Base-by-base conservation (phyloP, 805 yeast species). In the Sungouiozyma ichnusensis region DNA sequence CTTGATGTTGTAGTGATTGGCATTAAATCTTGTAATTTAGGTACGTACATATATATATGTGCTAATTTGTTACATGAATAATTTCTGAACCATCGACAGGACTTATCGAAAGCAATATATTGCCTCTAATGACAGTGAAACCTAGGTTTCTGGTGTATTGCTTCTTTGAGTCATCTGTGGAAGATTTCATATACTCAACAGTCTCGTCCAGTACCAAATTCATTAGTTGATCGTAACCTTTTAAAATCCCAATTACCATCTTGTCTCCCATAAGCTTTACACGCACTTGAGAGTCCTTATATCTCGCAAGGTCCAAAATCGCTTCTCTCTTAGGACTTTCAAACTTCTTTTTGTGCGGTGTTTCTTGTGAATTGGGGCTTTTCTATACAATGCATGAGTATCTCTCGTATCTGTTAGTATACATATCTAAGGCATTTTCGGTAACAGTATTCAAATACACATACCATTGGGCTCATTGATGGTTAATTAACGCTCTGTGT, bases 321-420 rank as follows among this genome's bases (percentile, higher is more conserved):
- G 95, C 94, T 48, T 88, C 96, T 63, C 86, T 82, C 67, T 83
- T 84, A 32, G 97, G 97, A 13, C 86, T 78, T 51, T 80, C 86
- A 50, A 69, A 59, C 49, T 65, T 66, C 46, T 61, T 64, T 48
- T 54, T 58, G 38, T 58, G 61, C 35, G 51, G 57, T 39, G 54
- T 51, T 33, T 48, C 39, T 29, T 53, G 47, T 39, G 45, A 24
- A 24, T 11, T 11, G 29, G n/a, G n/a, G n/a, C n/a, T n/a, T n/a
- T n/a, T n/a, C n/a, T n/a, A n/a, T n/a, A n/a, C n/a, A n/a, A n/a
- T n/a, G n/a, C n/a, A n/a, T n/a, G n/a, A n/a, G n/a, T n/a, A n/a
- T n/a, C n/a, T n/a, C n/a, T n/a, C n/a, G n/a, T n/a, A n/a, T n/a
- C n/a, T n/a, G n/a, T n/a, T n/a, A n/a, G n/a, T n/a, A n/a, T n/a